A percentile compares a stretch with the other conserved stretches of the same genome.
These are phyloP conservation scores for Chrysochromulina tobinii DNA, from an alignment of 78 protist genomes.

Conservation along the genomic window DNA sequence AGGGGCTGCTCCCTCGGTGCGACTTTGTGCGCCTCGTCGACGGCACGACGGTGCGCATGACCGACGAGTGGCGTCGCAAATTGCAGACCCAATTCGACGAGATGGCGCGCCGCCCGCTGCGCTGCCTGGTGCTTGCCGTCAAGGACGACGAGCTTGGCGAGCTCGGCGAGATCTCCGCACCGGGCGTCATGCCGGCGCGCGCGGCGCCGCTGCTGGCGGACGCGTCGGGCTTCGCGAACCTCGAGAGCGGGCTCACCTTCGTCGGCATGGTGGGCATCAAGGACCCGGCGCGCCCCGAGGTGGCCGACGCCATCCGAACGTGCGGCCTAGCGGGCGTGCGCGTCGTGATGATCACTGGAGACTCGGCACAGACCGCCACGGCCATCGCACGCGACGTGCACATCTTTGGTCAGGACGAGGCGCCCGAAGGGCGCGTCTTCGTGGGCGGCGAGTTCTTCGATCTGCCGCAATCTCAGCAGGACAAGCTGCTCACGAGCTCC, in stretches of 20 bases:
- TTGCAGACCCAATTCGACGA: background rate
- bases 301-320: slow-evolving; percentile 47
- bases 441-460: background rate
- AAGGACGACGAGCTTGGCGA: background rate
- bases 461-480: background rate
- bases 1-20: slow-evolving; percentile 63
- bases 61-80: background rate
- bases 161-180: background rate
- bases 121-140: background rate
- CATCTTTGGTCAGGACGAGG: slow-evolving; percentile 41
- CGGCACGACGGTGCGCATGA: too few species aligned
- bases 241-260: slow-evolving; percentile 61
- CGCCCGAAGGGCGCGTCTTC: background rate
- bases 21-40: too few species aligned
- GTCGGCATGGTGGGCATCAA: slow-evolving; percentile 76
- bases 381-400: slow-evolving; percentile 53
- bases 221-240: background rate
- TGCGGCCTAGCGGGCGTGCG: slow-evolving; percentile 76
- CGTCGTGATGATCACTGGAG: slow-evolving; percentile 86
- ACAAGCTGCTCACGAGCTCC: background rate
- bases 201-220: background rate
- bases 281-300: slow-evolving; percentile 84
- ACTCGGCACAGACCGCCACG: slow-evolving; percentile 75
- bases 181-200: background rate
- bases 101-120: background rate